phyloP scores from a whole-genome alignment of 768 basidiomycete genomes.

The Pisolithus tinctorius region DNA sequence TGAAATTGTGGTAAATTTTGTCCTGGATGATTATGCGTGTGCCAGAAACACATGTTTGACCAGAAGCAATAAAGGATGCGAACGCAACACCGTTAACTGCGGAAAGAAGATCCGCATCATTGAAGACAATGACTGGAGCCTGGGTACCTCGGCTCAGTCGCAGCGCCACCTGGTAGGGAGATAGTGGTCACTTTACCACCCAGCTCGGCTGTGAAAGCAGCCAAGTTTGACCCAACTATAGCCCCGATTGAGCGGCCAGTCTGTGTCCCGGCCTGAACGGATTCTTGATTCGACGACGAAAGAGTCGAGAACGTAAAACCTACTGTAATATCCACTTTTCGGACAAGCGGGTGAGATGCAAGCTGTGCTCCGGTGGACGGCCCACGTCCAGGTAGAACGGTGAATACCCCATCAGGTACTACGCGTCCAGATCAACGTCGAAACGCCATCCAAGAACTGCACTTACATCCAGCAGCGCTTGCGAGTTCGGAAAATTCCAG shows the following conservation, averaged over 20 bases:
- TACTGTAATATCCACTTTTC: slow-evolving; percentile 83
- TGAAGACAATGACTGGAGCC: slow-evolving; percentile 78
- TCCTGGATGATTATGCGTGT: slow-evolving; percentile 74
- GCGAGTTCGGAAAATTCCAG: slow-evolving; percentile 69
- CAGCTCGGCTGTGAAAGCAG: slow-evolving; percentile 74
- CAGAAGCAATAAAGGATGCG: slow-evolving; percentile 79
- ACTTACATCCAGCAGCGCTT: slow-evolving; percentile 57
- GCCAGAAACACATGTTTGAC: slow-evolving; percentile 91
- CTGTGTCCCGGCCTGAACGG: slow-evolving; percentile 60
- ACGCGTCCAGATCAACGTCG: not conserved
- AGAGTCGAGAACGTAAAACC: slow-evolving; percentile 12
- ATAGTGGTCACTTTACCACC: slow-evolving; percentile 62
- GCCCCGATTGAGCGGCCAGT: slow-evolving; percentile 72
- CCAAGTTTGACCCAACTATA: slow-evolving; percentile 68
- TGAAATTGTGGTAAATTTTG: slow-evolving; percentile 60
- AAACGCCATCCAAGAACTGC: not conserved
- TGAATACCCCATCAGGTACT: slow-evolving; percentile 77
- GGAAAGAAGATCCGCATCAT: slow-evolving; percentile 66
- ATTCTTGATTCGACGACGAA: not conserved
- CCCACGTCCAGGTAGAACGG: slow-evolving; percentile 71
- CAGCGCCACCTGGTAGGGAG: not conserved
- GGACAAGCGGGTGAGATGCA: slow-evolving; percentile 56
- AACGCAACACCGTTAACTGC: slow-evolving; percentile 82
- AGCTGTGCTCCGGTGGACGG: slow-evolving; percentile 56
- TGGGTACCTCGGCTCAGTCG: slow-evolving; percentile 20